A percentile compares a stretch with the other conserved stretches of the same genome.
Conservation (phyloP, 208 protist genomes). For the Leptomonas pyrrhocoris region DNA sequence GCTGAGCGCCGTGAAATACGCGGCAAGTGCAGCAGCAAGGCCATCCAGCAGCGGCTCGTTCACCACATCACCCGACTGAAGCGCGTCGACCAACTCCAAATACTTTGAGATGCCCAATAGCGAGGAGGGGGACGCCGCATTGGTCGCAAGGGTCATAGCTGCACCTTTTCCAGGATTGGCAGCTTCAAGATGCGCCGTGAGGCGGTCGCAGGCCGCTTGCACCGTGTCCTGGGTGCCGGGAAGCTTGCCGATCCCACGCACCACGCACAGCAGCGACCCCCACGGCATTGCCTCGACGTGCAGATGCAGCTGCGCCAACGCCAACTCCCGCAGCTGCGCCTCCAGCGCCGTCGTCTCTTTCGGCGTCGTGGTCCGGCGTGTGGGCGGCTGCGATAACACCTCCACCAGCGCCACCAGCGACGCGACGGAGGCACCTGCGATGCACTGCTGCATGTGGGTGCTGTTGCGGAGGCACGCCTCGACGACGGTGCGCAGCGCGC, state of each 20-base stretch:
- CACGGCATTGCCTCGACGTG: slow-evolving; percentile 25
- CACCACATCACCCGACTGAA: slow-evolving; percentile 24
- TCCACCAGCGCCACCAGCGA: slow-evolving; percentile 31
- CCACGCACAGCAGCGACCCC: slow-evolving; percentile 25
- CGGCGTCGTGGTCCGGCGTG: slow-evolving; percentile 24
- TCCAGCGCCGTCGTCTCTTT: not conserved
- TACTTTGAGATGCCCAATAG: slow-evolving; percentile 1
- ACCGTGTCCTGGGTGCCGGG: slow-evolving; percentile 3
- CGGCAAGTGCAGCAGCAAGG: slow-evolving; percentile 31
- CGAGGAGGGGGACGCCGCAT: not conserved
- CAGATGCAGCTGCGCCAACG: slow-evolving; percentile 8
- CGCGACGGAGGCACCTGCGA: slow-evolving; percentile 29
- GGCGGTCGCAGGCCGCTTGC: slow-evolving; percentile 2
- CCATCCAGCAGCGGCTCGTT: slow-evolving; percentile 55
- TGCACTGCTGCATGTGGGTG: slow-evolving; percentile 5
- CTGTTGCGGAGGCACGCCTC: slow-evolving; percentile 1
- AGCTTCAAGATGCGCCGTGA: slow-evolving; percentile 3
- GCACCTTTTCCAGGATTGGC: not conserved
- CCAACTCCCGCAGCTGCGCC: slow-evolving; percentile 12
- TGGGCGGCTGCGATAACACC: slow-evolving; percentile 28
- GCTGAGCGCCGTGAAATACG: slow-evolving; percentile 5
- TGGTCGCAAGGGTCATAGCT: not conserved
- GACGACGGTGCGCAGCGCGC: slow-evolving; percentile 29
- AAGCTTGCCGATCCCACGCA: slow-evolving; percentile 6
- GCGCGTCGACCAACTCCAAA: slow-evolving; percentile 28